Percentiles rank a stretch among this genome's conserved stretches.
These are phyloP conservation scores for Boletus holoroseus DNA, from an alignment of 1,284 basidiomycete genomes.

Conservation along the genomic window DNA sequence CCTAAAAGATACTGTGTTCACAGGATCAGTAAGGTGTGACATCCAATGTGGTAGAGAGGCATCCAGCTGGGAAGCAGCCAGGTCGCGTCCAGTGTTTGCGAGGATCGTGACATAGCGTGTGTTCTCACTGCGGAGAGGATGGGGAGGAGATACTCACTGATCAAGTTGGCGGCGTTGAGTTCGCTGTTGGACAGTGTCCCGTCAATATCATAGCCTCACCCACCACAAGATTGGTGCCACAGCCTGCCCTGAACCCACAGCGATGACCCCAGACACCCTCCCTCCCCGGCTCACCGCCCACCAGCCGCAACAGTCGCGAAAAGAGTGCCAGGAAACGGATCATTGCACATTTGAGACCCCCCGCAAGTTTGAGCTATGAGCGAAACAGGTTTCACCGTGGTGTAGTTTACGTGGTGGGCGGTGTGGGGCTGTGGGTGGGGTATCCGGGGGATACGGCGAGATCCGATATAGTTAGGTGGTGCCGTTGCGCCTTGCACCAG, in stretches of 20 bases:
- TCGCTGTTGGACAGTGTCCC: constrained; percentile 11
- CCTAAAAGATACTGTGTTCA: constrained; percentile 24
- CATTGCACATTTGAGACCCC: neutral
- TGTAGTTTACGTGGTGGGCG: neutral
- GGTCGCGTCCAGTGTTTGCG: neutral
- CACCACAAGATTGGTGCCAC: neutral
- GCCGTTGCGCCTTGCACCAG: constrained; percentile 12
- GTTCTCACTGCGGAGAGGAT: neutral
- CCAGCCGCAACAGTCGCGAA: neutral
- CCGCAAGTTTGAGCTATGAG: neutral
- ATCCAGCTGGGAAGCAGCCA: constrained; percentile 25
- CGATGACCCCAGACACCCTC: constrained; percentile 20
- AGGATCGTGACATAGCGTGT: neutral
- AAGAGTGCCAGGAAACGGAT: neutral
- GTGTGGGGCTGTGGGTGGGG: neutral
- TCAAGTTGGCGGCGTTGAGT: constrained; percentile 27
- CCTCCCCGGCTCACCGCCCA: too few species aligned
- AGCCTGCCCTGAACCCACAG: constrained; percentile 27
- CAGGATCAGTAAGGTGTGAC: constrained; percentile 18
- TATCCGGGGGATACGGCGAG: constrained; percentile 19
- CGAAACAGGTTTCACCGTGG: too few species aligned
- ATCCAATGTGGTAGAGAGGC: constrained; percentile 17
- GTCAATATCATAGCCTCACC: neutral
- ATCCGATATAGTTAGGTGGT: constrained; percentile 5
- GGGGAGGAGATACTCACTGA: constrained; percentile 34